A percentile compares a stretch with the other conserved stretches of the same genome.
Evolutionary conservation across 2,329 filamentous ascomycete genomes (phyloP).

Genomic region (Westerdykella ornata): DNA sequence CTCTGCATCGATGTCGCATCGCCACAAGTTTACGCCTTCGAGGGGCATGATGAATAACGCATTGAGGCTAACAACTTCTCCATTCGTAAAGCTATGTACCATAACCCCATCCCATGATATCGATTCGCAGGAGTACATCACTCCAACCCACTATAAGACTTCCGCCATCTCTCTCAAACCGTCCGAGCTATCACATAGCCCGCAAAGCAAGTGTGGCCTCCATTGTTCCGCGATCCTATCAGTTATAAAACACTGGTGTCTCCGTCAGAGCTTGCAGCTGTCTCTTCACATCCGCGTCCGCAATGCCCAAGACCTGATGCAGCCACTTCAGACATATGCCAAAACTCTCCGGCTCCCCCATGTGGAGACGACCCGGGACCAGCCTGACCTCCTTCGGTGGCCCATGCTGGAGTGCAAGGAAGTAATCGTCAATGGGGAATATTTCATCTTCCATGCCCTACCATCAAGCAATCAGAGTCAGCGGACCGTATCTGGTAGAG

Average conservation of each 20-base stretch:
- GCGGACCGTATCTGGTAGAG: neutral
- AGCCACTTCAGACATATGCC: constrained; percentile 46
- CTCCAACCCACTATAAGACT: too few relatives aligned
- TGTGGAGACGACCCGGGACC: constrained; percentile 42
- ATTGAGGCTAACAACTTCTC: too few relatives aligned
- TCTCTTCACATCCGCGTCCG: constrained; percentile 35
- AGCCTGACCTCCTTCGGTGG: constrained; percentile 48
- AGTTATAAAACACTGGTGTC: constrained; percentile 43
- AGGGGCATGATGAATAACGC: too few relatives aligned
- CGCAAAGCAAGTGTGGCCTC: neutral
- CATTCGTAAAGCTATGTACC: too few relatives aligned
- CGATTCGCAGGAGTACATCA: too few relatives aligned
- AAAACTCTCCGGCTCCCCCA: constrained; percentile 48
- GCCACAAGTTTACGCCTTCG: too few relatives aligned
- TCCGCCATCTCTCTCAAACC: neutral
- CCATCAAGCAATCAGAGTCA: neutral
- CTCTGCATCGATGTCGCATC: too few relatives aligned
- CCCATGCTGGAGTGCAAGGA: constrained; percentile 49
- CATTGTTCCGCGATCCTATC: constrained; percentile 3
- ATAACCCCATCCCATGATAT: too few relatives aligned
- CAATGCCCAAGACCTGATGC: constrained; percentile 43
- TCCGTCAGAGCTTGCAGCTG: constrained; percentile 46
- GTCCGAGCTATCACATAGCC: neutral
- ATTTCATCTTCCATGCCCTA: constrained; percentile 53
- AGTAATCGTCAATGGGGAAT: constrained; percentile 56